These are phyloP conservation scores for Wickerhamiella azyma DNA, from an alignment of 805 yeast genomes.

Conservation along the genomic window DNA sequence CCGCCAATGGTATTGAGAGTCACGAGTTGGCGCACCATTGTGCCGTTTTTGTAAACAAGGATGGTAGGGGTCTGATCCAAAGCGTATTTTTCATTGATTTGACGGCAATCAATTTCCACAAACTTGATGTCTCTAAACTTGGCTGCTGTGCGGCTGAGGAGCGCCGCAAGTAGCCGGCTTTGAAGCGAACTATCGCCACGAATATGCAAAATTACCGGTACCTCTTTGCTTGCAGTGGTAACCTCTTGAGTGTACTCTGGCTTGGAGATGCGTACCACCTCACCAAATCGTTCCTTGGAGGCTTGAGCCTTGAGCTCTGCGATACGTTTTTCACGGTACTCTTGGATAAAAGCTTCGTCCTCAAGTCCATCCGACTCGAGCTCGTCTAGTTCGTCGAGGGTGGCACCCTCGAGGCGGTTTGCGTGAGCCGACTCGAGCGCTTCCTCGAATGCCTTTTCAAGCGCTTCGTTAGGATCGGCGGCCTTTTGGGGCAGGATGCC, in stretches of 20 bases:
- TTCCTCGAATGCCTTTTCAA: slow-evolving; percentile 79
- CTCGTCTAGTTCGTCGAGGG: slow-evolving; percentile 70
- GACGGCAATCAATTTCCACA: slow-evolving; percentile 78
- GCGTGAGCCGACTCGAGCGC: slow-evolving; percentile 71
- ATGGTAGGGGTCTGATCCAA: slow-evolving; percentile 84
- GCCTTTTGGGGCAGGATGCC: slow-evolving; percentile 90
- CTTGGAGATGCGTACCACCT: slow-evolving; percentile 63
- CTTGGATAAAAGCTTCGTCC: slow-evolving; percentile 55
- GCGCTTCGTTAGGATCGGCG: slow-evolving; percentile 71
- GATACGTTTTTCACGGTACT: slow-evolving; percentile 64
- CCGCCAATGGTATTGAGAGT: slow-evolving; percentile 80
- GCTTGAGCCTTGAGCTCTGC: slow-evolving; percentile 54
- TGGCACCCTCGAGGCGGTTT: slow-evolving; percentile 63
- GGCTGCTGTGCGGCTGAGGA: slow-evolving; percentile 45
- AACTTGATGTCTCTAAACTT: slow-evolving; percentile 75
- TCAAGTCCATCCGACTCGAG: slow-evolving; percentile 90
- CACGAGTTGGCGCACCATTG: slow-evolving; percentile 66
- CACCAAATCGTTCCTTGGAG: slow-evolving; percentile 49
- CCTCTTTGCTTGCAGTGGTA: slow-evolving; percentile 59
- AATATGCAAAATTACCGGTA: slow-evolving; percentile 65
- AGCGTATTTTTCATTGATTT: slow-evolving; percentile 90
- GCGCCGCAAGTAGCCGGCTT: slow-evolving; percentile 51
- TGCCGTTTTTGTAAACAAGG: slow-evolving; percentile 62
- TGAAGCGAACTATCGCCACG: slow-evolving; percentile 49
- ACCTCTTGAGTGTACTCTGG: slow-evolving; percentile 80